Evolutionary conservation across 2,329 filamentous ascomycete species (phyloP), one percentile per base, ranked within the genome.

Genomic region (Trichoderma harzianum): DNA sequence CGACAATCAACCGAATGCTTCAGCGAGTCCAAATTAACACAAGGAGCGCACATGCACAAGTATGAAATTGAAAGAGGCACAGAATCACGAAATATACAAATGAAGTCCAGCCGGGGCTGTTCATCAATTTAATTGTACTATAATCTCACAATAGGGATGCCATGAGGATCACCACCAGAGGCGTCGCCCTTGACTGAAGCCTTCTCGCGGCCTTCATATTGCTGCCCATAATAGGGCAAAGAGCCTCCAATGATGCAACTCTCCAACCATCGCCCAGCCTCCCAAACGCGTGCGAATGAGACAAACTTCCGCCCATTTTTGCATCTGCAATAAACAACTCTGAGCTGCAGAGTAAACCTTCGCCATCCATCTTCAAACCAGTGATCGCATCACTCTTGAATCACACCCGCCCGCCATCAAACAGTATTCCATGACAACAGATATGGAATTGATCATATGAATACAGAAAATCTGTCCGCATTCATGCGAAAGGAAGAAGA

Each of bases 61-160:
- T 14, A 36, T n/a, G 18, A 16, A 53, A 43, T 7, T 18, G 16
- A 7, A 55, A 7, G 16, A 7, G 55, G 55, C 55, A 30, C 32
- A 55, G 36, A n/a, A 5, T 30, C 28, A 28, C 26, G 21, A 70
- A 53, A 24, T 39, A 60, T 57, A 63, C 60, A 63, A 64, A 32
- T 69, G 65, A 69, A 60, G 30, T 32, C 21, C 66, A 69, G 66
- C 57, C 66, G 34, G 12, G 10, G 28, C 66, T 51, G 66, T 24
- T 51, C 61, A 65, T 65, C 60, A 66, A 65, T 71, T 64, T 70
- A 58, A 57, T 71, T 71, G 69, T 71, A 66, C 60, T 71, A 43
- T 71, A 71, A 58, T 71, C 30, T 58, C 51, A 71, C 69, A 65
- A 58, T 34, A 65, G 61, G 69, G 61, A 51, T 51, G 51, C 51